Evolutionary conservation across 495 filamentous ascomycete species (phyloP), one percentile per base, ranked within the genome.

Genomic region (Apiosordaria backusii): DNA sequence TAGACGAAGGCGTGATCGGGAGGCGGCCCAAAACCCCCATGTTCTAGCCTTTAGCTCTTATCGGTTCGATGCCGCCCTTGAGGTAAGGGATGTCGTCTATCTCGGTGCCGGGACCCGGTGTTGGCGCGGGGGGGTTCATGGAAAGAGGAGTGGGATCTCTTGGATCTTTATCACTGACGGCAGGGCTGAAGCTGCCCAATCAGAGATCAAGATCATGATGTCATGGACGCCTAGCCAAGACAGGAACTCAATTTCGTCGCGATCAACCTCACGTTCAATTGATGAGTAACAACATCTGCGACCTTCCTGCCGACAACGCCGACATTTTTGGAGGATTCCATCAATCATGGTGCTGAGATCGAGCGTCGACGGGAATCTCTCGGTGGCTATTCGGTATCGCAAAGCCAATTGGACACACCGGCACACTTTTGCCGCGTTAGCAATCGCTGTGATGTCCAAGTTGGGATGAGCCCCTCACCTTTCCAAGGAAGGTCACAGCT

Each of bases 391-490:
- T 55, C 52, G 52, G 52, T n/a, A 55, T 55, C 52, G 35, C 16
- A 18, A 23, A 55, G 10, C 52, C 52, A 55, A 55, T 55, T 55
- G 52, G 22, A 55, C n/a, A 15, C 21, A n/a, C 18, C 9, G 16
- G 10, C 35, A 45, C 35, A 13, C 9, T 45, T 45, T 15, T 45
- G 9, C 16, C 16, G 35, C 35, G 16, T 6, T 15, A 45, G 35
- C 3, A 2, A 45, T 59, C 57, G 57, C 22, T 27, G 23, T 27
- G 25, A 59, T 59, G 57, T 25, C 57, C 57, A 29, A 59, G 18
- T 59, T 59, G 57, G 57, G 57, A 59, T 59, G 57, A 59, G 24
- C 57, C 52, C 22, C 57, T 59, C 57, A 24, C 35, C 10, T 15
- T 13, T 45, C 16, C 35, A 45, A 45, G 35, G 35, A 45, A 45